Conservation (phyloP, 371 early-diverging fungal genomes). For the Quaeritorhiza haematococci region DNA sequence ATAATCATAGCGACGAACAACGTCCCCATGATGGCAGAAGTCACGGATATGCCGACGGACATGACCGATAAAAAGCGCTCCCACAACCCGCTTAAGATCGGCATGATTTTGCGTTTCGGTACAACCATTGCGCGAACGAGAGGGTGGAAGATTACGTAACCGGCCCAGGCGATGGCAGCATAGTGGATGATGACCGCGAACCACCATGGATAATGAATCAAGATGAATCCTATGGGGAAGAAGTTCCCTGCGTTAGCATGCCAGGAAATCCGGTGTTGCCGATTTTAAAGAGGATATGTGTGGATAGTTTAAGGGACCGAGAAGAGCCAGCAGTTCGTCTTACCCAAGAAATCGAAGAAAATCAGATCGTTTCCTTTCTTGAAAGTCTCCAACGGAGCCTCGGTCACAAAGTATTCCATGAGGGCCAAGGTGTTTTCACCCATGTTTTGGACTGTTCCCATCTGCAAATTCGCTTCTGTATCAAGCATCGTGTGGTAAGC, state of each 20-base stretch:
- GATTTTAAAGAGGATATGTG: too few relatives aligned
- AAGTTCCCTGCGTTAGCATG: not conserved
- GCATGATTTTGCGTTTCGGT: too few relatives aligned
- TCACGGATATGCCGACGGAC: not conserved
- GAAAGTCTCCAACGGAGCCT: constrained; percentile 43
- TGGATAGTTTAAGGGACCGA: too few relatives aligned
- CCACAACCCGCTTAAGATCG: too few relatives aligned
- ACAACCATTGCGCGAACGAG: not conserved
- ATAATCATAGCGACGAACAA: not conserved
- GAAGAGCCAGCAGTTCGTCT: constrained; percentile 5
- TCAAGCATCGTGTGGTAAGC: constrained; percentile 73
- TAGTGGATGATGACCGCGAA: constrained; percentile 46
- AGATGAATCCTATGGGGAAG: constrained; percentile 19
- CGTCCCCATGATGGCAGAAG: constrained; percentile 1
- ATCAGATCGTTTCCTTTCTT: constrained; percentile 52
- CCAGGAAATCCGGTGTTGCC: not conserved
- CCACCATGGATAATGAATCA: constrained; percentile 56
- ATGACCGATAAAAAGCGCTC: constrained; percentile 3
- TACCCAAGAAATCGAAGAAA: constrained; percentile 63
- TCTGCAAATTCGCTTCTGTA: constrained; percentile 48
- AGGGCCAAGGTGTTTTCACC: constrained; percentile 65
- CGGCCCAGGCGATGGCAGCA: constrained; percentile 21
- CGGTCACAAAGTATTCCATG: constrained; percentile 48
- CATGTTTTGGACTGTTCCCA: constrained; percentile 66
- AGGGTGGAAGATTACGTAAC: constrained; percentile 22